A percentile compares a stretch with the other conserved stretches of the same genome.
phyloP scores from a whole-genome alignment of 2,329 filamentous ascomycete genomes.

The Colletotrichum karsti region DNA sequence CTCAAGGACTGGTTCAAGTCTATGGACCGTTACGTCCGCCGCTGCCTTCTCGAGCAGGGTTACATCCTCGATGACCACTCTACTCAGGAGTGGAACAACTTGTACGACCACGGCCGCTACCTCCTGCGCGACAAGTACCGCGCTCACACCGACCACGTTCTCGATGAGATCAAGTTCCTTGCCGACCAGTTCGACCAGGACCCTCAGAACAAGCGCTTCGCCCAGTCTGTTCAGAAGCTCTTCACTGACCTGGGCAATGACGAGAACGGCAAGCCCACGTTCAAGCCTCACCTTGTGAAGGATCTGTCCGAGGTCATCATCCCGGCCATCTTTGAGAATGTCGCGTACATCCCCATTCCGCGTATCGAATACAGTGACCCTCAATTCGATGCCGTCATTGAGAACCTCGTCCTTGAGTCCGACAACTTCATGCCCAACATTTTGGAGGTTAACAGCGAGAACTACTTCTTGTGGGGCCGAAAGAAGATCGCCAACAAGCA shows the following conservation, averaged over 20 bases:
- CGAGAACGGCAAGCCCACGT: slow-evolving; percentile 81
- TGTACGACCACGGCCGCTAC: slow-evolving; percentile 87
- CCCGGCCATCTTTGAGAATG: slow-evolving; percentile 81
- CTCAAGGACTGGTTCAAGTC: slow-evolving; percentile 89
- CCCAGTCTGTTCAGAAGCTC: slow-evolving; percentile 78
- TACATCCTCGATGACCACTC: slow-evolving; percentile 87
- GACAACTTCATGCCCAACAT: slow-evolving; percentile 97
- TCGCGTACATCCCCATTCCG: slow-evolving; percentile 91
- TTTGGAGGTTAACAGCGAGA: slow-evolving; percentile 87
- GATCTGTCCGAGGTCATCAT: slow-evolving; percentile 89
- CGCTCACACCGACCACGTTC: slow-evolving; percentile 82
- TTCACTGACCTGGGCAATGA: slow-evolving; percentile 91
- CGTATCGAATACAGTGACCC: slow-evolving; percentile 92
- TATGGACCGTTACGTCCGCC: slow-evolving; percentile 80
- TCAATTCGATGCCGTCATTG: slow-evolving; percentile 86
- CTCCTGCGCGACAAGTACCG: slow-evolving; percentile 91
- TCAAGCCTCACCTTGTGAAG: slow-evolving; percentile 93
- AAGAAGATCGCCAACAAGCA: slow-evolving; percentile 85
- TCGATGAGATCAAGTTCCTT: slow-evolving; percentile 92
- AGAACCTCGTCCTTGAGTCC: slow-evolving; percentile 94
- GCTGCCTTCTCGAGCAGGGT: slow-evolving; percentile 86
- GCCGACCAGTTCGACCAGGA: slow-evolving; percentile 90
- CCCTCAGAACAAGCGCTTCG: slow-evolving; percentile 84
- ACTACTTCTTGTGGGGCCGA: slow-evolving; percentile 94
- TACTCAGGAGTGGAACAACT: slow-evolving; percentile 80